A percentile compares a stretch with the other conserved stretches of the same genome.
phyloP scores from a whole-genome alignment of 768 basidiomycete species.

The Candolleomyces efflorescens region DNA sequence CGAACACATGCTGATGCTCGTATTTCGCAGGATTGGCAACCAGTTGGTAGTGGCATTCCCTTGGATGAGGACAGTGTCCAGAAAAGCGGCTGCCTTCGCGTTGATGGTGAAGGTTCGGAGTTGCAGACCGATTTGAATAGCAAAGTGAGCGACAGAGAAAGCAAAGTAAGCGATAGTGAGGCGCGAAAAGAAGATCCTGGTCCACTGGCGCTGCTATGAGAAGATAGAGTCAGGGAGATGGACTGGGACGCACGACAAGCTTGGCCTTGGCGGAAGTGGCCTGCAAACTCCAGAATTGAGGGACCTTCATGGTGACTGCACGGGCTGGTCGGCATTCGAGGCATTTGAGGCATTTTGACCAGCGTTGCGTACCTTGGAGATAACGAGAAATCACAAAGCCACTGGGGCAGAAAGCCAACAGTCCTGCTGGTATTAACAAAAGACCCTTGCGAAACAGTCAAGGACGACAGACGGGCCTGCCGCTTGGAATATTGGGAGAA shows the following conservation, averaged over 20 bases:
- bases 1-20: conserved; percentile 55
- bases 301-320: conserved; percentile 18
- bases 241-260: conserved; percentile 5
- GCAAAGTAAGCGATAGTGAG: conserved; percentile 62
- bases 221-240: neutral
- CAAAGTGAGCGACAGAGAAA: conserved; percentile 63
- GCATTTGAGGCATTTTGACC: neutral
- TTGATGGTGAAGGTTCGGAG: conserved; percentile 64
- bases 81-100: conserved; percentile 47
- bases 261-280: conserved; percentile 2
- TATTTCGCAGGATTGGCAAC: conserved; percentile 45
- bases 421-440: conserved; percentile 7
- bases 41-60: conserved; percentile 45
- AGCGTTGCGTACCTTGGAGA: neutral
- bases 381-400: conserved; percentile 33
- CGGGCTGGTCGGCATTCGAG: neutral
- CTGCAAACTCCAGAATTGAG: conserved; percentile 4
- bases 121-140: conserved; percentile 67
- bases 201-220: conserved; percentile 44
- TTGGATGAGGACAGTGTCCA: conserved; percentile 45
- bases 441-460: conserved; percentile 5
- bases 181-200: conserved; percentile 63
- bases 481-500: conserved; percentile 21
- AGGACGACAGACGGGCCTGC: conserved; percentile 8
- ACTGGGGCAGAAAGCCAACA: conserved; percentile 33